A percentile compares a stretch with the other conserved stretches of the same genome.
Evolutionary conservation across 2,329 filamentous ascomycete genomes (phyloP).

Genomic region (Diaporthe nobilis): DNA sequence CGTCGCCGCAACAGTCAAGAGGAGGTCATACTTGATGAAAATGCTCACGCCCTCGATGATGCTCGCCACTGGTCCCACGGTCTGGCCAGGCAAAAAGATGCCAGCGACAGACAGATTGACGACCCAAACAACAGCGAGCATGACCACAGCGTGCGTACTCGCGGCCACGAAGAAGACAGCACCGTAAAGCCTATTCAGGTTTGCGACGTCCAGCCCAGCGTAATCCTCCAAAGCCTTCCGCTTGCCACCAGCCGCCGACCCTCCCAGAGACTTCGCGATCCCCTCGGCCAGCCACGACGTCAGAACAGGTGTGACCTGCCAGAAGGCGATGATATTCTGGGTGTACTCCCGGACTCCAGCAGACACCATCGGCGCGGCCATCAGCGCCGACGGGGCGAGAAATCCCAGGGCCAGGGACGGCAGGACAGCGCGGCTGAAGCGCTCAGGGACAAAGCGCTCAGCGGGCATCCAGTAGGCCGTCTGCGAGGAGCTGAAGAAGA

Average conservation of each 20-base stretch:
- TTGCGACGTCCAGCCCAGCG: neutral
- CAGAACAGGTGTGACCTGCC: slow-evolving; percentile 20
- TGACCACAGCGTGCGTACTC: slow-evolving; percentile 1
- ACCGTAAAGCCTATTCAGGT: slow-evolving; percentile 5
- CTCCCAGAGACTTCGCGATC: neutral
- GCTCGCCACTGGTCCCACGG: neutral
- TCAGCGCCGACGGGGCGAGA: slow-evolving; percentile 19
- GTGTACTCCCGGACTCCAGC: neutral
- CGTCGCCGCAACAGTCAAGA: slow-evolving; percentile 11
- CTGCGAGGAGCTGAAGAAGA: slow-evolving; percentile 15
- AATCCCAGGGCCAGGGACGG: slow-evolving; percentile 20
- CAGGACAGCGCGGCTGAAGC: slow-evolving; percentile 17
- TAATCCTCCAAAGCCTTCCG: slow-evolving; percentile 18
- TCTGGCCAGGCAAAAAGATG: neutral
- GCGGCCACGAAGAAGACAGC: slow-evolving; percentile 5
- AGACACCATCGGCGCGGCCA: neutral
- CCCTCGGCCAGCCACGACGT: slow-evolving; percentile 16
- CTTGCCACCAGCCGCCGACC: neutral
- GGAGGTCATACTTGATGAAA: slow-evolving; percentile 28
- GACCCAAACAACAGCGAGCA: slow-evolving; percentile 15
- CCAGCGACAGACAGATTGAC: slow-evolving; percentile 1
- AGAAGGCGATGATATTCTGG: slow-evolving; percentile 20
- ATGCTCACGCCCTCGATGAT: slow-evolving; percentile 12
- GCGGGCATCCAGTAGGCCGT: slow-evolving; percentile 35
- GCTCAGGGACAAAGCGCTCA: slow-evolving; percentile 26